Evolutionary conservation across 495 filamentous ascomycete genomes (phyloP), one percentile per base, ranked within the genome.

Genomic region (Aspergillus carlsbadensis): DNA sequence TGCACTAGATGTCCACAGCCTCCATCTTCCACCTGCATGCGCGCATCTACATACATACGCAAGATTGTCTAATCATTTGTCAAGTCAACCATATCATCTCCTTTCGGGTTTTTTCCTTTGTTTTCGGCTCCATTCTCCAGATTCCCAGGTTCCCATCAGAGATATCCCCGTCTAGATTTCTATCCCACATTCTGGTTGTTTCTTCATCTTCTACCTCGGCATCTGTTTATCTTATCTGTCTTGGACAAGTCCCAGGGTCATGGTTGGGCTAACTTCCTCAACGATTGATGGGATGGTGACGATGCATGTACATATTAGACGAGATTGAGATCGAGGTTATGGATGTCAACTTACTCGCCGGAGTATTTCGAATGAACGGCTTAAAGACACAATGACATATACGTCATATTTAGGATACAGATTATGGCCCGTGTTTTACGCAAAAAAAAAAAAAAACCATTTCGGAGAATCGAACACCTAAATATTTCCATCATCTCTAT

Each of bases 401-500:
- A 47, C 8, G 1, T 22, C 11, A 31, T n/a, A n/a, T n/a, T n/a
- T n/a, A n/a, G n/a, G n/a, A n/a, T n/a, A n/a, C n/a, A n/a, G n/a
- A n/a, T n/a, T n/a, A n/a, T n/a, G n/a, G n/a, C n/a, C n/a, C n/a
- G n/a, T n/a, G n/a, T n/a, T n/a, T n/a, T 43, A 37, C n/a, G 24
- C 29, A 44, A 29, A 35, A 45, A 14, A 2, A 41, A 43, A 46
- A 17, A n/a, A n/a, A n/a, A n/a, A n/a, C n/a, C n/a, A n/a, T n/a
- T n/a, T n/a, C 26, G 26, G 3, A 24, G 37, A 42, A 48, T 56
- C 47, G 63, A 44, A 64, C 64, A 56, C 65, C 63, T 61, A 63
- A 44, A 56, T 56, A 44, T 52, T 49, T 47, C 46, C 52, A 53
- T 60, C 67, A 70, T 67, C 69, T 77, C 69, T 73, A 72, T 71